Evolutionary conservation across 768 basidiomycete species (phyloP).

Genomic region (Epithele typhae): DNA sequence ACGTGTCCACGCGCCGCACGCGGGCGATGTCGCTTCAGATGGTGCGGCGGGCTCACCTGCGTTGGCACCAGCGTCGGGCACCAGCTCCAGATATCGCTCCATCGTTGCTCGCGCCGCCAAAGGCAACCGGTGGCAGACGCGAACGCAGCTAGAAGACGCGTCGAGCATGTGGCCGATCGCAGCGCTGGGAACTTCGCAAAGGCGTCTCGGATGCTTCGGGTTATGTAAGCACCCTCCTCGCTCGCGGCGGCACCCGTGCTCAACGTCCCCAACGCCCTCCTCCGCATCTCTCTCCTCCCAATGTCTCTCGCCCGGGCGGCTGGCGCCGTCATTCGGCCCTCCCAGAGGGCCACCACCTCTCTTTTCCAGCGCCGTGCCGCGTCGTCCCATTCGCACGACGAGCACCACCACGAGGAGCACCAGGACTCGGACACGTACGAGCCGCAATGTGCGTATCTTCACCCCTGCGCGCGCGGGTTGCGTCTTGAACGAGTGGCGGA

Average conservation of each 20-base stretch:
- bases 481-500: background rate
- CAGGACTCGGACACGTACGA: conserved; percentile 42
- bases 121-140: no score
- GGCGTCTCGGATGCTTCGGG: background rate
- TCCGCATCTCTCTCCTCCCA: conserved; percentile 1
- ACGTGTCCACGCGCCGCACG: no score
- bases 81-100: no score
- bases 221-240: conserved; percentile 8
- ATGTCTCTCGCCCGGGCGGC: conserved; percentile 44
- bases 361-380: conserved; percentile 39
- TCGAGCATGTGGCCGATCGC: background rate
- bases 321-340: conserved; percentile 28
- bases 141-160: conserved; percentile 4
- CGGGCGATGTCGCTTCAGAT: no score
- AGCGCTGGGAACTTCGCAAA: background rate
- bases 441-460: conserved; percentile 50
- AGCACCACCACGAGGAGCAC: conserved; percentile 38
- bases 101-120: no score
- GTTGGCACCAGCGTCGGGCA: no score
- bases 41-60: no score
- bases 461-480: background rate
- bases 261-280: conserved; percentile 1
- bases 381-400: conserved; percentile 33
- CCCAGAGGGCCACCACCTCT: conserved; percentile 23
- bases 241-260: conserved; percentile 1